These are phyloP conservation scores for Typha latifolia DNA, from an alignment of 176 grass and related monocot species.

Conservation along the genomic window DNA sequence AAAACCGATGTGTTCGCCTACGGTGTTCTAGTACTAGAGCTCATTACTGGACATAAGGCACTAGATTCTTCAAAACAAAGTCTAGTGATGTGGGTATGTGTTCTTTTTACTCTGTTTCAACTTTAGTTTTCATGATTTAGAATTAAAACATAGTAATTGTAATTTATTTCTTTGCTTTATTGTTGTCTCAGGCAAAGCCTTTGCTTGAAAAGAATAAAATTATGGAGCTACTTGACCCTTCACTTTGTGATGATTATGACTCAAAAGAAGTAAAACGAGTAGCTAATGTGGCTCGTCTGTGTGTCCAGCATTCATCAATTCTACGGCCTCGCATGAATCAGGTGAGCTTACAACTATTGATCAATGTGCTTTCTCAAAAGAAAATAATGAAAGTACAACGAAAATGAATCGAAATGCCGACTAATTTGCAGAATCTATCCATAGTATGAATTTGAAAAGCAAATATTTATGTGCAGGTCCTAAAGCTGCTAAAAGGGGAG, in stretches of 20 bases:
- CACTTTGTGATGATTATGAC: slow-evolving; percentile 39
- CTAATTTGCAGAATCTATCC: too few relatives aligned
- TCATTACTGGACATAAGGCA: slow-evolving; percentile 53
- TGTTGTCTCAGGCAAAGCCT: slow-evolving; percentile 32
- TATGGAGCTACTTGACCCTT: slow-evolving; percentile 44
- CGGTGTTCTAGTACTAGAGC: slow-evolving; percentile 68
- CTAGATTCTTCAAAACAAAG: slow-evolving; percentile 46
- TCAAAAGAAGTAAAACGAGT: slow-evolving; percentile 28
- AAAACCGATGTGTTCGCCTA: slow-evolving; percentile 77
- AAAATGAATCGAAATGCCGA: too few relatives aligned
- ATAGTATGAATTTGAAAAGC: too few relatives aligned
- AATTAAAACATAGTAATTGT: too few relatives aligned
- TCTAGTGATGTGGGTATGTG: slow-evolving; percentile 51
- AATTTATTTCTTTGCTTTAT: too few relatives aligned
- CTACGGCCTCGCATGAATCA: slow-evolving; percentile 54
- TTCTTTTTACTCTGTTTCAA: background rate
- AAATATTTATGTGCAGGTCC: slow-evolving; percentile 18
- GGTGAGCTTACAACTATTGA: background rate
- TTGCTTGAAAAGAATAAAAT: slow-evolving; percentile 24
- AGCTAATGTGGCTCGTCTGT: slow-evolving; percentile 27
- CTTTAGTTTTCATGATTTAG: background rate
- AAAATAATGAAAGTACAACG: too few relatives aligned
- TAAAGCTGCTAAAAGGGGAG: slow-evolving; percentile 18
- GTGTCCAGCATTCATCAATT: slow-evolving; percentile 35
- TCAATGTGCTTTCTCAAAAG: too few relatives aligned